Conservation (phyloP, 2,329 filamentous ascomycete genomes). For the Penicillium sp. region DNA sequence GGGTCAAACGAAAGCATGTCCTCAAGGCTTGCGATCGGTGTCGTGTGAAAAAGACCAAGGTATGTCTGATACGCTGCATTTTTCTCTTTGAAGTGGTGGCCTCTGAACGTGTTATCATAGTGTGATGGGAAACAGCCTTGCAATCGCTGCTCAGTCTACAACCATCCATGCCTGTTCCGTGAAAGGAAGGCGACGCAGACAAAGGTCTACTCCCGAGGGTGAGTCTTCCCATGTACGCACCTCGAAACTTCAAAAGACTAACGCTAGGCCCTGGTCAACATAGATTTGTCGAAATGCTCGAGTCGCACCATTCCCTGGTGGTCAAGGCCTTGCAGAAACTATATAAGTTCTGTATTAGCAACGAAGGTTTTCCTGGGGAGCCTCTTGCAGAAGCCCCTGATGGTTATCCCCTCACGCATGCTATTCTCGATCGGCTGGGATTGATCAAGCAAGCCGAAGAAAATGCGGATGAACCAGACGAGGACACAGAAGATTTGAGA, state of each 20-base stretch:
- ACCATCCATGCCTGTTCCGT: slow-evolving; percentile 49
- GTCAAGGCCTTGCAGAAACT: slow-evolving; percentile 48
- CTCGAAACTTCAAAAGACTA: not conserved
- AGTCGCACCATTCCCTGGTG: slow-evolving; percentile 48
- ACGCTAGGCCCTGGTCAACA: not conserved
- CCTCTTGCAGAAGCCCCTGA: slow-evolving; percentile 44
- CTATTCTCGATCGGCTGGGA: slow-evolving; percentile 47
- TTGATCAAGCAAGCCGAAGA: slow-evolving; percentile 50
- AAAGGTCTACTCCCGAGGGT: slow-evolving; percentile 51
- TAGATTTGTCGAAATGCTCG: slow-evolving; percentile 51
- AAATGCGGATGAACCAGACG: slow-evolving; percentile 38
- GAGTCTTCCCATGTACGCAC: slow-evolving; percentile 11
- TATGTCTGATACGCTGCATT: slow-evolving; percentile 23
- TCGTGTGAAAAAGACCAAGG: slow-evolving; percentile 52
- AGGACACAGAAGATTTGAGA: slow-evolving; percentile 41
- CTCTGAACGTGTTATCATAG: slow-evolving; percentile 26
- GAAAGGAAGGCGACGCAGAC: slow-evolving; percentile 50
- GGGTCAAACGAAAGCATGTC: slow-evolving; percentile 51
- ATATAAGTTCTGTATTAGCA: slow-evolving; percentile 47
- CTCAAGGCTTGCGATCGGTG: slow-evolving; percentile 52
- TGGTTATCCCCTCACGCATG: slow-evolving; percentile 47
- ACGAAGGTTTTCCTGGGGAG: slow-evolving; percentile 49
- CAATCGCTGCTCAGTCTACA: slow-evolving; percentile 48
- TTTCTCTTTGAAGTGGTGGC: not conserved
- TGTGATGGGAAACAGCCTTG: slow-evolving; percentile 52